Evolutionary conservation across 2,329 filamentous ascomycete species (phyloP), one percentile per base, ranked within the genome.

Genomic region (Colletotrichum sp.): DNA sequence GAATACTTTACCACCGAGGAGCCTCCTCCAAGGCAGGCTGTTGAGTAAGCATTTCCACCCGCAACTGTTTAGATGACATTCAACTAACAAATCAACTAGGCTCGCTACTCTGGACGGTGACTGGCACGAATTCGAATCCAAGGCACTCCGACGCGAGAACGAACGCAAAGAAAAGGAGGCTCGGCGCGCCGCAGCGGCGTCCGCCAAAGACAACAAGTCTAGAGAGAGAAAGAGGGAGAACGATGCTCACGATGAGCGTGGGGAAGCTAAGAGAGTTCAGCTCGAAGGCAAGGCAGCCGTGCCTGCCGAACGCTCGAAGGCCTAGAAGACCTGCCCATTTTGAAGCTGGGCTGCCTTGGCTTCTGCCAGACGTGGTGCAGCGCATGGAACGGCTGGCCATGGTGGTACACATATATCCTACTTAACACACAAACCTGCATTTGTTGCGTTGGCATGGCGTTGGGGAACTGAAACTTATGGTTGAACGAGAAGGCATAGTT

Each of bases 121-220:
- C 80, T 99, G 97, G 97, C 97, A 99, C 82, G 97, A 99, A 83
- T 98, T 98, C 81, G 97, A 99, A 86, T 98, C 95, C 71, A 99
- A 99, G 86, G 96, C 96, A 18, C 89, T 98, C 30, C 90, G 97
- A 36, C 97, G 97, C 79, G 96, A 98, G 83, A 96, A 96, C 79
- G 95, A 97, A 83, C 91, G 91, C 70, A 89, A 88, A 76, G 89
- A 91, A 32, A 86, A 88, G 72, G 90, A 91, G 69, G 89, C 88
- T 9, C 85, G 86, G 5, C 87, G 86, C 7, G 84, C 86, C 1
- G 32, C 68, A 16, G 68, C 68, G 10, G 68, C 58, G 12, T 38
- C 56, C 1, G 84, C 84, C 21, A 88, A 86, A 78, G 86, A 87
- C 2, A 63, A 63, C 24, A 78, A 64, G 3, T 78, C 80, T 26